Conservation (phyloP, 2,329 filamentous ascomycete genomes). For the Atkinsonella texensis region DNA sequence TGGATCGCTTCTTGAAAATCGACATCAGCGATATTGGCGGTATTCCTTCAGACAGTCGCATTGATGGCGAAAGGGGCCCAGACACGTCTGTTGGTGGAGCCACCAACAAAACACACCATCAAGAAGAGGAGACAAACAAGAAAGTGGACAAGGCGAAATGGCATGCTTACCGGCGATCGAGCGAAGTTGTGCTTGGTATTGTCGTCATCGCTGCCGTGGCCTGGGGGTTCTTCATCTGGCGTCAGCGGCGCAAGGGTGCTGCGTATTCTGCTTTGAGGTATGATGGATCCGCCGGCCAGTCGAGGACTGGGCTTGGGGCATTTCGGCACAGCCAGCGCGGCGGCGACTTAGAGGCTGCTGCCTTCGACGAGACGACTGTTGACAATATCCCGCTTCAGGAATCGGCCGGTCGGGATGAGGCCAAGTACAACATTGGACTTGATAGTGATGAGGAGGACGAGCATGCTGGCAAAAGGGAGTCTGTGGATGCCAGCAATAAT, state of each 20-base stretch:
- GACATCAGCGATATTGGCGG: constrained; percentile 85
- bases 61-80: constrained; percentile 75
- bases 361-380: constrained; percentile 55
- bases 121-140: constrained; percentile 46
- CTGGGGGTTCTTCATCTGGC: constrained; percentile 66
- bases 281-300: constrained; percentile 21
- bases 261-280: constrained; percentile 41
- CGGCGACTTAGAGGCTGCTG: constrained; percentile 48
- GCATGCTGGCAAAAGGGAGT: constrained; percentile 4
- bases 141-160: constrained; percentile 73
- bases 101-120: constrained; percentile 41
- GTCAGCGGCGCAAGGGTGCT: constrained; percentile 41
- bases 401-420: constrained; percentile 27
- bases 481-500: neutral
- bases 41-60: constrained; percentile 60
- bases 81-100: constrained; percentile 67
- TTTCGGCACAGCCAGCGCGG: constrained; percentile 34
- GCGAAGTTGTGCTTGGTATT: constrained; percentile 73
- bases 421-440: constrained; percentile 44
- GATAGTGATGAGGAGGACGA: constrained; percentile 37
- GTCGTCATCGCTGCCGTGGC: constrained; percentile 59
- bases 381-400: constrained; percentile 46
- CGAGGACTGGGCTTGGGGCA: constrained; percentile 29
- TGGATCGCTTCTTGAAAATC: constrained; percentile 90
- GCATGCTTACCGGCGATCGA: constrained; percentile 79